Evolutionary conservation across 331 rosid species (phyloP).

Genomic region (Telfairia occidentalis): DNA sequence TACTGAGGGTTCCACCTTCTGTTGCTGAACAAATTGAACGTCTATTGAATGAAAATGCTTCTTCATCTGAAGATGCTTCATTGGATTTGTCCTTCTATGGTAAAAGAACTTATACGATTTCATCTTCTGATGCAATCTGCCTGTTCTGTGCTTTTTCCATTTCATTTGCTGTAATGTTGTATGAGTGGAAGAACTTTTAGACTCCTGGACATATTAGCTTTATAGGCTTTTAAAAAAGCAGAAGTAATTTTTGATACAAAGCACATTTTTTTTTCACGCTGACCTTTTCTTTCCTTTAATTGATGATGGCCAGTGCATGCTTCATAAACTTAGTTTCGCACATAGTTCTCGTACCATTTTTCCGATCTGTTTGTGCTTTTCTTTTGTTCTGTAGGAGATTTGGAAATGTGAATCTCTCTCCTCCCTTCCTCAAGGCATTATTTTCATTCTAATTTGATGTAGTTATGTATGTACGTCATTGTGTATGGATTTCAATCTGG

Average conservation of each 20-base stretch:
- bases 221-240: not conserved
- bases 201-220: not conserved
- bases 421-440: not conserved
- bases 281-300: too few relatives aligned
- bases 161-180: not conserved
- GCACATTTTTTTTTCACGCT: not conserved
- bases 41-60: constrained; percentile 45
- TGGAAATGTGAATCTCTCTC: not conserved
- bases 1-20: constrained; percentile 62
- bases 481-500: not conserved
- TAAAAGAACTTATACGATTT: constrained; percentile 4
- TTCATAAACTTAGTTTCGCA: not conserved
- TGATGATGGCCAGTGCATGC: not conserved
- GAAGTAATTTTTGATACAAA: not conserved
- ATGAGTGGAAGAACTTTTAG: not conserved
- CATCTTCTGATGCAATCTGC: not conserved
- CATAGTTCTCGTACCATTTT: not conserved
- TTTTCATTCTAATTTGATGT: not conserved
- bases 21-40: constrained; percentile 69
- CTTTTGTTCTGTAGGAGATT: not conserved
- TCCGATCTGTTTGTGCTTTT: not conserved
- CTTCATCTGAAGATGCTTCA: constrained; percentile 66
- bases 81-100: constrained; percentile 62
- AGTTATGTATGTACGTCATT: not conserved
- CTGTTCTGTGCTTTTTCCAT: not conserved